Evolutionary conservation across 2,329 filamentous ascomycete genomes (phyloP).

Genomic region (Neopestalotiopsis clavispora): DNA sequence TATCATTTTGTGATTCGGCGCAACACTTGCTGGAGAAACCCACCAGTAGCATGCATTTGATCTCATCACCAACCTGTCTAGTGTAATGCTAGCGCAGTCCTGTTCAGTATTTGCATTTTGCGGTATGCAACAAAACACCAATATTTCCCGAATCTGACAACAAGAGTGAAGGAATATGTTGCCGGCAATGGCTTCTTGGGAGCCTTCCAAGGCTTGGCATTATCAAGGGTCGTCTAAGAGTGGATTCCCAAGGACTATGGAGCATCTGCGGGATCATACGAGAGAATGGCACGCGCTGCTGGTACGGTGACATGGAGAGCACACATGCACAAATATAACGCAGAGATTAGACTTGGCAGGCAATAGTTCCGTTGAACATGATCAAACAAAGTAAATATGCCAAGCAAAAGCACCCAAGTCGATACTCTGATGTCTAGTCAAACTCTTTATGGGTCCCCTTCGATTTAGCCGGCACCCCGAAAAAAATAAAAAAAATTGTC

Average conservation of each 20-base stretch:
- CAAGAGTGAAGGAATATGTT: neutral
- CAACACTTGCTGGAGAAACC: neutral
- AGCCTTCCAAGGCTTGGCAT: neutral
- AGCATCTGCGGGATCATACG: neutral
- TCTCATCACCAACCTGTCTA: neutral
- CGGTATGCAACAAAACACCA: neutral
- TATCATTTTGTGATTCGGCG: neutral
- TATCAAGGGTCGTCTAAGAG: neutral
- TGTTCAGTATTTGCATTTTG: neutral
- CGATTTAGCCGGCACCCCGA: neutral
- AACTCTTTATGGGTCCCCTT: neutral
- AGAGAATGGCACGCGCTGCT: neutral
- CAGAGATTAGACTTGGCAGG: neutral
- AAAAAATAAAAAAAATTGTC: neutral
- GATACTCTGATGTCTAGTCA: neutral
- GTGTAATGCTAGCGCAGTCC: neutral
- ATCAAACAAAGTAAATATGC: neutral
- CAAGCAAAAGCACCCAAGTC: neutral
- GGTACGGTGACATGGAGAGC: neutral
- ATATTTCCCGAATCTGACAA: neutral
- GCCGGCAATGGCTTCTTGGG: neutral
- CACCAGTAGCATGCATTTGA: neutral
- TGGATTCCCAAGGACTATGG: neutral
- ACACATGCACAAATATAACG: neutral
- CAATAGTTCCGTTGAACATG: neutral